A percentile compares a stretch with the other conserved stretches of the same genome.
Conservation (phyloP, 129 eudicot genomes). For the Silybum marianum region DNA sequence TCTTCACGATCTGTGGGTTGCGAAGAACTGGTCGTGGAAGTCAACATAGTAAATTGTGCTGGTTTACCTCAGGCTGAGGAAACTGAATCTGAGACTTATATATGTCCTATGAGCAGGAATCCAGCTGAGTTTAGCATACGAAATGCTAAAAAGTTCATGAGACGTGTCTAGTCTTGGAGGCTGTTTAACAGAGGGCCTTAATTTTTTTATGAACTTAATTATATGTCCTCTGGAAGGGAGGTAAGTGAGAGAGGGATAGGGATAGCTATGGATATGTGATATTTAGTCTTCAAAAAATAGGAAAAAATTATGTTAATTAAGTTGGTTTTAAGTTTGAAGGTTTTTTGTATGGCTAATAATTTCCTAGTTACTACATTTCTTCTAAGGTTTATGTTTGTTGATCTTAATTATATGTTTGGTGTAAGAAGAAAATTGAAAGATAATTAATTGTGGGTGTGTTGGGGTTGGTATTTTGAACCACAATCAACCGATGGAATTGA, state of each 20-base stretch:
- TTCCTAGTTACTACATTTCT: too few relatives aligned
- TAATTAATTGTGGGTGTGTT: too few relatives aligned
- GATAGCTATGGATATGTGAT: background rate
- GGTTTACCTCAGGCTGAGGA: conserved; percentile 7
- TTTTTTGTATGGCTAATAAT: background rate
- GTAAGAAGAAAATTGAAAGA: background rate
- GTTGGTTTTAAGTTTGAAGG: background rate
- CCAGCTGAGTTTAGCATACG: conserved; percentile 14
- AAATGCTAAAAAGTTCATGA: background rate
- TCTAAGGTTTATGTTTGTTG: background rate
- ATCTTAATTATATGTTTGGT: too few relatives aligned
- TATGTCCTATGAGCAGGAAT: background rate
- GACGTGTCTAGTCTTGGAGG: background rate
- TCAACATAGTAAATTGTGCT: background rate
- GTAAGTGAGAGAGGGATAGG: background rate
- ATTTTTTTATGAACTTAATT: too few relatives aligned
- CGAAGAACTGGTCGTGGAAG: background rate
- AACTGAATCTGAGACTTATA: background rate
- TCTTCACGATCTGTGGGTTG: background rate
- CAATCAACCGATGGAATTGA: too few relatives aligned
- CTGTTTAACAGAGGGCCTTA: too few relatives aligned
- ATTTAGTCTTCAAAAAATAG: background rate
- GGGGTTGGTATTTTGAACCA: too few relatives aligned
- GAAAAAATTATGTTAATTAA: background rate
- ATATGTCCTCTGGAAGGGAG: too few relatives aligned